Conservation (phyloP, 2,329 filamentous ascomycete genomes). For the Aspergillus oerlinghausenensis region DNA sequence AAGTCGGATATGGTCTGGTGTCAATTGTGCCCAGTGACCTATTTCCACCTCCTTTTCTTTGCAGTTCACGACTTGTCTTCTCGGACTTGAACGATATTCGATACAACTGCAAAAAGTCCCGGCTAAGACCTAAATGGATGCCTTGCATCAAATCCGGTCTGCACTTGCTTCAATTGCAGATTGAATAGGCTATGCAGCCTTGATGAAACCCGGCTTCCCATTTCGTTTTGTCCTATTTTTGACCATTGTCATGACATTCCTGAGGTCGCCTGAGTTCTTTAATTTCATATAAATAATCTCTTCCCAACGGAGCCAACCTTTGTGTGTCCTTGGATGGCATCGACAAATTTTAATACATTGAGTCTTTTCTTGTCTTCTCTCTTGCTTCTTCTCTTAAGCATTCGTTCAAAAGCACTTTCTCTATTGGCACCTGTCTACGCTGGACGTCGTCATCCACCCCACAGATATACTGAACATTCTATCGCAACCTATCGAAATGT, state of each 20-base stretch:
- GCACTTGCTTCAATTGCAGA: neutral
- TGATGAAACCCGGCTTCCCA: neutral
- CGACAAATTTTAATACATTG: neutral
- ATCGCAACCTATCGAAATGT: conserved; percentile 58
- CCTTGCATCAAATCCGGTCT: conserved; percentile 3
- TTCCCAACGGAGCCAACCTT: neutral
- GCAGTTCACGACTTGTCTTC: neutral
- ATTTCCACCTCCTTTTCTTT: neutral
- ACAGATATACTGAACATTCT: neutral
- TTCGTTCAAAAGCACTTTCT: neutral
- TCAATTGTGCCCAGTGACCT: neutral
- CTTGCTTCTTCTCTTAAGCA: neutral
- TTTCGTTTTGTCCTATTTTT: neutral
- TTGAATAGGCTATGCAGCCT: neutral
- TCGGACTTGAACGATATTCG: neutral
- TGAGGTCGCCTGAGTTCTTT: conserved; percentile 1
- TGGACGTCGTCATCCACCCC: neutral
- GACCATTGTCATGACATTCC: neutral
- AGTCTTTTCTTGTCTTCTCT: neutral
- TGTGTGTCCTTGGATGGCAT: neutral
- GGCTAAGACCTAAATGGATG: conserved; percentile 1
- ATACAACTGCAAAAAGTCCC: neutral
- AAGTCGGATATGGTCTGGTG: conserved; percentile 7
- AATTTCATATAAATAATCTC: conserved; percentile 1
- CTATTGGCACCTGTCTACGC: neutral